Evolutionary conservation across 1,139 yeast species (phyloP), one percentile per base, ranked within the genome.

Genomic region (Torulaspora pretoriensis): DNA sequence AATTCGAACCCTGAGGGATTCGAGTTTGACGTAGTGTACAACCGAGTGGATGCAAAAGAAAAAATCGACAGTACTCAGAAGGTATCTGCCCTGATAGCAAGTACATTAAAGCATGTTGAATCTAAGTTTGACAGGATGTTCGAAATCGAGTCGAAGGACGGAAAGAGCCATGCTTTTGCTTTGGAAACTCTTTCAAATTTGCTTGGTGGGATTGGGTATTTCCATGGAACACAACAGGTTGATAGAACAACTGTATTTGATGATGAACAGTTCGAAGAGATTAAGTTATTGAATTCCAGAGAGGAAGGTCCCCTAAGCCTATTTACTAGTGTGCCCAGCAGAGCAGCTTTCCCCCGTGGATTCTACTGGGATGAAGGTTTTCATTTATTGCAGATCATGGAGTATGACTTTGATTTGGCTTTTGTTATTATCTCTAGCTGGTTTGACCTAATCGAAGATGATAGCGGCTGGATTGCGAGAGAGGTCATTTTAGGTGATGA

Each of bases 351-450:
- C 67, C 97, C 98, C 7, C 75, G 98, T 52, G 99, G 99, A 0
- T 92, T 92, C 60, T 87, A 87, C 60, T 92, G 99, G 99, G 99
- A 94, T 65, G 98, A 94, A 68, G 99, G 99, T 0, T 92, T 92
- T 67, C 96, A 92, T 63, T 71, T 92, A 51, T 71, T 90, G 32
- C 96, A 96, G 3, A 70, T 92, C 29, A 66, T 87, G 52, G 82
- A 83, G 42, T 90, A 83, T 63, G 98, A 92, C 64, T 77, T 88
- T 8, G 96, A 89, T 60, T 70, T 92, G 36, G 88, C 82, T 0
- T 70, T 90, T 49, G 96, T 88, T 53, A 81, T 92, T 23, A 64
- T 89, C 48, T 76, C 83, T 57, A 85, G 96, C 38, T 92, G 99
- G 99, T 84, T 92, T 61, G 68, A 76, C 33, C 68, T 87, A 43